Conservation (phyloP, 2,329 filamentous ascomycete species). For the Pseudopyricularia cyperi region DNA sequence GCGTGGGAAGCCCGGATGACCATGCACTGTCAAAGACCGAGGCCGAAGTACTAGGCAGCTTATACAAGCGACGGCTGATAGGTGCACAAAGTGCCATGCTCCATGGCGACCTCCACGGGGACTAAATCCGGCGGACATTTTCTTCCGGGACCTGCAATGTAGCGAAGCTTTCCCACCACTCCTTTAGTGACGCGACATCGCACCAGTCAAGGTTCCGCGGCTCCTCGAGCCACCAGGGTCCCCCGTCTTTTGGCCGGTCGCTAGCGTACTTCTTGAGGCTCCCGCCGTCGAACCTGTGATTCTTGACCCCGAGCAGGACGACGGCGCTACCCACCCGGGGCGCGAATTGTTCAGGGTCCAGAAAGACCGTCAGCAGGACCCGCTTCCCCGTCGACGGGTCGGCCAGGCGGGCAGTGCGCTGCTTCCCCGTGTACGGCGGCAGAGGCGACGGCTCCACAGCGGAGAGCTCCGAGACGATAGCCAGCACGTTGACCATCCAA, state of each 20-base stretch:
- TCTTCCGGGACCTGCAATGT: too few species aligned
- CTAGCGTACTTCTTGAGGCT: conserved; percentile 28
- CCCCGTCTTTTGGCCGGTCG: conserved; percentile 15
- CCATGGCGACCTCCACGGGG: too few species aligned
- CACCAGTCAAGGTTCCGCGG: conserved; percentile 35
- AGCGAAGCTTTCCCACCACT: conserved; percentile 25
- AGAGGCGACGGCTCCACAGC: conserved; percentile 33
- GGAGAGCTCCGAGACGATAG: conserved; percentile 32
- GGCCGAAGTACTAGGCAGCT: too few species aligned
- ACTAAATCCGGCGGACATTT: too few species aligned
- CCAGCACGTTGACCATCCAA: conserved; percentile 43
- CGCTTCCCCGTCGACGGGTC: conserved; percentile 39
- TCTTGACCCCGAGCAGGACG: conserved; percentile 41
- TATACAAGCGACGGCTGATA: too few species aligned
- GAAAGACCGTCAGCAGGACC: conserved; percentile 39
- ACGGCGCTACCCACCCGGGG: conserved; percentile 35
- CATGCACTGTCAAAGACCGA: too few species aligned
- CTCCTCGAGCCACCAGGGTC: conserved; percentile 38
- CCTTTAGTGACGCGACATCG: conserved; percentile 27
- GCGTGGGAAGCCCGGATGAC: too few species aligned
- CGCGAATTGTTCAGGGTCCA: conserved; percentile 37
- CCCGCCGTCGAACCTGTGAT: conserved; percentile 38
- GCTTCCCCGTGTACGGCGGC: conserved; percentile 32
- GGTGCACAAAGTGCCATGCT: too few species aligned
- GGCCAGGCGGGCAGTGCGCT: conserved; percentile 35